Evolutionary conservation across 2,329 filamentous ascomycete species (phyloP).

Genomic region (Sclerotinia glacialis): DNA sequence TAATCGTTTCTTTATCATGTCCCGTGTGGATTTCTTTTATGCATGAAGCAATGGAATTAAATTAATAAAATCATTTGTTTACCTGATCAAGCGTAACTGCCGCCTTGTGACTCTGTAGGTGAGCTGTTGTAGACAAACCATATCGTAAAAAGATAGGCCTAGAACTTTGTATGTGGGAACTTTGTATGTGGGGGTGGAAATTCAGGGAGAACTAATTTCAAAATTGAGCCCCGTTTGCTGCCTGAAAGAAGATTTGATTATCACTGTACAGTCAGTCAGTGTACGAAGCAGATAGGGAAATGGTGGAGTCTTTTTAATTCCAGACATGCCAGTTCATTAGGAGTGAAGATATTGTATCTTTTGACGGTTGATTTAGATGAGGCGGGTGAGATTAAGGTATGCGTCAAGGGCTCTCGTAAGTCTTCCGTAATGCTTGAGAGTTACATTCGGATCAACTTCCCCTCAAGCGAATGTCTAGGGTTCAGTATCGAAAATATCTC

Average conservation of each 20-base stretch:
- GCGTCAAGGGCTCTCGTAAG: constrained; percentile 15
- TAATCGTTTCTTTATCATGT: not conserved
- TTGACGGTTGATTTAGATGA: not conserved
- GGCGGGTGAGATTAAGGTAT: constrained; percentile 6
- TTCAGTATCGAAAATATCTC: not conserved
- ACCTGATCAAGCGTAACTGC: constrained; percentile 21
- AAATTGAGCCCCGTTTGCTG: constrained; percentile 7
- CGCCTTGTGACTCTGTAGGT: constrained; percentile 15
- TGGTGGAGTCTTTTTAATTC: not conserved
- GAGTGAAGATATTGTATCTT: not conserved
- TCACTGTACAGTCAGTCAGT: too few relatives aligned
- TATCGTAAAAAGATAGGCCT: constrained; percentile 20
- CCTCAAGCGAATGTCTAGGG: constrained; percentile 10
- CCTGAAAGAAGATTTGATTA: constrained; percentile 7
- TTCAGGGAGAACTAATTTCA: constrained; percentile 3
- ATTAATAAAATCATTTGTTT: constrained; percentile 17
- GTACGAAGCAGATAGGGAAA: constrained; percentile 14
- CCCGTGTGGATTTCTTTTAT: constrained; percentile 1
- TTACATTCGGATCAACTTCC: constrained; percentile 20
- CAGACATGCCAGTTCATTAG: constrained; percentile 9
- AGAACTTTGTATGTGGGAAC: constrained; percentile 14
- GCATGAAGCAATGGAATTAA: constrained; percentile 11
- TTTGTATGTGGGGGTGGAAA: constrained; percentile 19
- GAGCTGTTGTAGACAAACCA: constrained; percentile 7
- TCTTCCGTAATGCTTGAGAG: constrained; percentile 6